Base-by-base conservation (phyloP, 2,329 filamentous ascomycete genomes). In the Ceratocystis cubensis region DNA sequence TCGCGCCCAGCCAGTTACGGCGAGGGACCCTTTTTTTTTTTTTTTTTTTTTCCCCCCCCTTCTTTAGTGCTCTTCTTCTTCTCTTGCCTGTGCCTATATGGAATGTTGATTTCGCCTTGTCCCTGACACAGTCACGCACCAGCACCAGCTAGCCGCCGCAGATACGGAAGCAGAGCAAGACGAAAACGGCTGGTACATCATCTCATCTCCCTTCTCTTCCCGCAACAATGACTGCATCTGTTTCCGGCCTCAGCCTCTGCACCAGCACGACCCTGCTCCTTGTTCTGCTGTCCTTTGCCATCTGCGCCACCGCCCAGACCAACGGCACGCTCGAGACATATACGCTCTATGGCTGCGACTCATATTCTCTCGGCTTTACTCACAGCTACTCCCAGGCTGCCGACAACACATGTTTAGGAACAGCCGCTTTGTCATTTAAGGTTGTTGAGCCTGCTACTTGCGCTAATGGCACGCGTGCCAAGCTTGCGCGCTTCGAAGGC, bases 401-500 rank as follows among this genome's bases (percentile, higher is more conserved):
- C 15, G 69, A 69, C 20, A 46, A 67, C 37, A 65, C 66, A 17
- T 69, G 69, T 33, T 65, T 69, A 13, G 68, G 63, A 30, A 66
- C 66, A n/a, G 65, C 63, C 20, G 61, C 56, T 37, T 64, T 66
- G 61, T 67, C 69, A 6, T 68, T 69, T 56, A 63, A 65, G 57
- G 61, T 69, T 37, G 33, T 66, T 41, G 59, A 66, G 61, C 67
- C 67, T 13, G 67, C 69, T 15, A 28, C 56, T 13, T 69, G 69
- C 37, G 65, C 69, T 13, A 69, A 69, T 63, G 69, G 69, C 65
- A 68, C 69, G 44, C 69, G 67, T 20, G 69, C 69, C 28, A 67
- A 68, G 25, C 67, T 69, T 10, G 69, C 69, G 20, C 67, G 69
- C 7, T 69, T 67, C 46, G 69, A 69, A 57, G 69, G 69, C 5